Evolutionary conservation across 2,329 filamentous ascomycete species (phyloP), one percentile per base, ranked within the genome.

Genomic region (Lasiodiplodia hormozganensis): DNA sequence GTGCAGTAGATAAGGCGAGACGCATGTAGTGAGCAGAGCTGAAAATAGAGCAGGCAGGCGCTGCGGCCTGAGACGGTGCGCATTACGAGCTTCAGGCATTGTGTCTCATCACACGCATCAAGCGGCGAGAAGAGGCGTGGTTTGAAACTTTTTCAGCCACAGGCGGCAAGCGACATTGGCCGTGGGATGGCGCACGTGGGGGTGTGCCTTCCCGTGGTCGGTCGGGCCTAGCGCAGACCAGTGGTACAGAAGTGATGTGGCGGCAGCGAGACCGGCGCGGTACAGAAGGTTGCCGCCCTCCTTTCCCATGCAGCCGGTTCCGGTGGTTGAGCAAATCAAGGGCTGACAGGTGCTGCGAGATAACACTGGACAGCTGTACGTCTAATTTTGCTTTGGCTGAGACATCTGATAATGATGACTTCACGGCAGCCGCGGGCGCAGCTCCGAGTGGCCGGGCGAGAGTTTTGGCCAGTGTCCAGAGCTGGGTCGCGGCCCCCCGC

Each of bases 131-230:
- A 60, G 5, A 31, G 14, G 34, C 34, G n/a, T 40, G n/a, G 21
- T 31, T n/a, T 47, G 16, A 51, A 51, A 62, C 40, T 34, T 62
- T 62, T 31, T 34, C 58, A 64, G 60, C 60, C 60, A 64, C 60
- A 28, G 16, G 60, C 60, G 60, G 60, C 60, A 64, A 64, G 60
- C 60, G 60, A 64, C 60, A 64, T 64, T 64, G 43, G 60, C 12
- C 60, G 60, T 64, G 47, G 31, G 60, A 40, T 52, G 47, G 28
- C 28, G 21, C 58, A 40, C 25, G 60, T 64, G 60, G 43, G 47
- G 60, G 58, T 51, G 31, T n/a, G 57, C n/a, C 31, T 62, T 62
- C 43, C 43, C 43, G 58, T 34, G 47, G 34, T 12, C 56, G 21
- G 43, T 21, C 47, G 36, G 57, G 7, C 57, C 38, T 47, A 31